Evolutionary conservation across 1,139 yeast genomes (phyloP).

Genomic region (Kodamaea arcana): DNA sequence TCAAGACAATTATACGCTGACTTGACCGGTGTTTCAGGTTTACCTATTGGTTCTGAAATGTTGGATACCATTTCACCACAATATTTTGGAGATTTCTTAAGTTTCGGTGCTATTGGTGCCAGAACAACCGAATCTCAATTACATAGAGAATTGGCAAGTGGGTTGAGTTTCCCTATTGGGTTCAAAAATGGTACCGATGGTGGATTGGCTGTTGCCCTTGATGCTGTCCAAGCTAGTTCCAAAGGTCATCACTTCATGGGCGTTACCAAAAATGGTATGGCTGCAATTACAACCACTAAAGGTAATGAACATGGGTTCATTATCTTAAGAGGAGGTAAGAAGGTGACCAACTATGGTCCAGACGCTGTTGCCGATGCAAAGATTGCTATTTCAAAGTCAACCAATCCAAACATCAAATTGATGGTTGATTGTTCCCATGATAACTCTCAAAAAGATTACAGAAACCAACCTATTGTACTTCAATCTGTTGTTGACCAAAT

Average conservation of each 20-base stretch:
- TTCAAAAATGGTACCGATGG: slow-evolving; percentile 99
- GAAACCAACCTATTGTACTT: slow-evolving; percentile 89
- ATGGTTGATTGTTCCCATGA: slow-evolving; percentile 99
- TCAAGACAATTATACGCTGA: slow-evolving; percentile 84
- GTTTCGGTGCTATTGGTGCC: slow-evolving; percentile 98
- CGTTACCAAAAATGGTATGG: slow-evolving; percentile 93
- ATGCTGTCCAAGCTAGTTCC: slow-evolving; percentile 89
- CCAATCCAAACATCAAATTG: slow-evolving; percentile 60
- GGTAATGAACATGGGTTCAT: slow-evolving; percentile 90
- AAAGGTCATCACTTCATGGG: slow-evolving; percentile 95
- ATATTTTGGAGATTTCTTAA: slow-evolving; percentile 83
- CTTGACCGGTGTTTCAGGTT: slow-evolving; percentile 62
- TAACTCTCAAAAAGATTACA: slow-evolving; percentile 88
- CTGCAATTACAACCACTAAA: slow-evolving; percentile 92
- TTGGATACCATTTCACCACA: slow-evolving; percentile 98
- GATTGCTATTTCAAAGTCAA: slow-evolving; percentile 51
- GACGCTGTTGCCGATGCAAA: slow-evolving; percentile 74
- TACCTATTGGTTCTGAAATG: slow-evolving; percentile 97
- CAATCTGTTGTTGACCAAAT: slow-evolving; percentile 78
- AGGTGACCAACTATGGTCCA: slow-evolving; percentile 88
- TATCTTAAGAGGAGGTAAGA: slow-evolving; percentile 92
- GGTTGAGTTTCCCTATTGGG: slow-evolving; percentile 95
- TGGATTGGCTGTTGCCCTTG: slow-evolving; percentile 85
- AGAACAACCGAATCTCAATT: slow-evolving; percentile 98
- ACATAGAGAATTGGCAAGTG: slow-evolving; percentile 96